These are phyloP conservation scores for Toxicodendron radicans DNA, from an alignment of 345 rosid genomes.

Conservation along the genomic window DNA sequence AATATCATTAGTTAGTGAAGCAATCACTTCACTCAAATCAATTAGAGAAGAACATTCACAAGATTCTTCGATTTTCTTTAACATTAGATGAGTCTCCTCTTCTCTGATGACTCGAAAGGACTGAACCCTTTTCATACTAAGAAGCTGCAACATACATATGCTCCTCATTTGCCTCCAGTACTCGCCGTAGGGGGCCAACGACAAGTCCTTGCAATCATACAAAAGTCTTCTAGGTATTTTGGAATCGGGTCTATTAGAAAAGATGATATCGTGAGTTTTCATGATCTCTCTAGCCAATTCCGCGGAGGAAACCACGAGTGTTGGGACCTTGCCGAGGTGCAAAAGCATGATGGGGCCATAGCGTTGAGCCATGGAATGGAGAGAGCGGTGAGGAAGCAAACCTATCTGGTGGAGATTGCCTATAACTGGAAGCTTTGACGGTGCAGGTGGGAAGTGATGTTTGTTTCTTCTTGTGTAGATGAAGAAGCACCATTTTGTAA, in stretches of 20 bases:
- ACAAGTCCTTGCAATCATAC: background rate
- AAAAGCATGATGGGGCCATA: constrained; percentile 6
- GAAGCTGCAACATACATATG: constrained; percentile 1
- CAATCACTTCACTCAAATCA: background rate
- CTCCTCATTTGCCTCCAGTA: constrained; percentile 20
- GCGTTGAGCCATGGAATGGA: background rate
- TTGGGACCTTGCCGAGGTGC: background rate
- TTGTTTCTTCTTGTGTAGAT: too few species aligned
- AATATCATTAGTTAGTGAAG: background rate
- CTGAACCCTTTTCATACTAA: background rate
- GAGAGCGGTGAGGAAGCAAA: background rate
- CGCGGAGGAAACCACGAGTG: background rate
- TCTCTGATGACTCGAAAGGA: background rate
- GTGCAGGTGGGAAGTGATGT: too few species aligned
- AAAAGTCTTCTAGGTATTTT: background rate
- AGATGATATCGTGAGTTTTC: background rate
- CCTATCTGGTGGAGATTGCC: constrained; percentile 9
- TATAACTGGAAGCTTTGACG: background rate
- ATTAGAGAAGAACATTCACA: too few species aligned
- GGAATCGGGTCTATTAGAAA: background rate
- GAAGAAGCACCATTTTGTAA: too few species aligned
- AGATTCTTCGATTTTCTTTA: too few species aligned
- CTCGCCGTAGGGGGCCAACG: background rate
- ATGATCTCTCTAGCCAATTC: background rate
- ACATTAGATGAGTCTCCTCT: too few species aligned